These are phyloP conservation scores for Penicillium nordicum DNA, from an alignment of 2,329 filamentous ascomycete genomes.

Conservation along the genomic window DNA sequence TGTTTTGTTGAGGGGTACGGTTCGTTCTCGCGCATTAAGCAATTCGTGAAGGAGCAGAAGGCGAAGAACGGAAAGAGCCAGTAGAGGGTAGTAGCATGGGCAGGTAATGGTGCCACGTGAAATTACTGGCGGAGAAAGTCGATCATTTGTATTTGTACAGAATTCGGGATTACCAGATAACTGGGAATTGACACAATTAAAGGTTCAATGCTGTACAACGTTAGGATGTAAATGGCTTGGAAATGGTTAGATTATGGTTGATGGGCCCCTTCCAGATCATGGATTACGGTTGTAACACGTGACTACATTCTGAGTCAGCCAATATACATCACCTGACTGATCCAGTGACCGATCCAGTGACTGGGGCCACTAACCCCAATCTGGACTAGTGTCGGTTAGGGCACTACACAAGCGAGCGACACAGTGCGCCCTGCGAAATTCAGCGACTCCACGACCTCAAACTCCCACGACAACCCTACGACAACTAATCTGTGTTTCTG, in stretches of 20 bases:
- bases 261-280: neutral
- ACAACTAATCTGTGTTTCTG: conserved; percentile 42
- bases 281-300: neutral
- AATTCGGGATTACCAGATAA: neutral
- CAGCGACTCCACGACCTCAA: conserved; percentile 40
- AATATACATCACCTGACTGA: conserved; percentile 23
- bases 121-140: neutral
- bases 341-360: neutral
- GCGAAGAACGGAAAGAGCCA: conserved; percentile 30
- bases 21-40: conserved; percentile 47
- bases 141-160: neutral
- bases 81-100: conserved; percentile 5
- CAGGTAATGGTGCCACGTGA: neutral
- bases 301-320: conserved; percentile 13
- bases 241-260: neutral
- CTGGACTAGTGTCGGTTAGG: conserved; percentile 38
- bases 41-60: conserved; percentile 41
- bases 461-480: conserved; percentile 41
- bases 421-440: conserved; percentile 42
- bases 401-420: conserved; percentile 46
- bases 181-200: neutral
- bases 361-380: conserved; percentile 17
- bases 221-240: neutral
- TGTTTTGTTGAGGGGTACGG: conserved; percentile 54
- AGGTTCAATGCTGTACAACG: neutral